phyloP scores from a whole-genome alignment of 108 stramenopile species.

The Nitzschia sp. region DNA sequence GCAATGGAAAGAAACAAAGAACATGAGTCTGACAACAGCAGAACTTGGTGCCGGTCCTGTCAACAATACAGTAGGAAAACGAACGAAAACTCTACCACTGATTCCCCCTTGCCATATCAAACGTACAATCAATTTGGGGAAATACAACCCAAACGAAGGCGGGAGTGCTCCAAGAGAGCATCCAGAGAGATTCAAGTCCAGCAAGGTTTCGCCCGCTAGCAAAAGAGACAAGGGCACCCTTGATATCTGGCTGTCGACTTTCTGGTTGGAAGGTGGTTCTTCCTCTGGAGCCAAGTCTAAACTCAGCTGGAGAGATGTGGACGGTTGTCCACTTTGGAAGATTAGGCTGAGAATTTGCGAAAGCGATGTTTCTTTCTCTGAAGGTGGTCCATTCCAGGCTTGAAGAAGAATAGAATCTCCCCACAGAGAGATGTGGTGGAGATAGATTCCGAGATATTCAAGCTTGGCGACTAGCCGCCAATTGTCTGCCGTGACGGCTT shows the following conservation, averaged over 20 bases:
- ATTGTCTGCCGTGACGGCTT: background rate
- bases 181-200: slow-evolving; percentile 3
- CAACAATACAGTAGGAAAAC: slow-evolving; percentile 1
- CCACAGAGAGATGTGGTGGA: slow-evolving; percentile 20
- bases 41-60: no score
- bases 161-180: slow-evolving; percentile 18
- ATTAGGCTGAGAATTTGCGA: no score
- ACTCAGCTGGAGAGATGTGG: no score
- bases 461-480: slow-evolving; percentile 6
- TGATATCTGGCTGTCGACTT: background rate
- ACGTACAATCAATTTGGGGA: slow-evolving; percentile 37
- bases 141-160: slow-evolving; percentile 31
- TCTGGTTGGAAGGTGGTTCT: no score
- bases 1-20: background rate
- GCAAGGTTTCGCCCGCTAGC: slow-evolving; percentile 6
- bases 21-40: background rate
- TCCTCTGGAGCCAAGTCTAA: no score
- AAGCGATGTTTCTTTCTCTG: background rate
- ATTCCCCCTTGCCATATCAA: background rate
- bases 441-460: slow-evolving; percentile 7
- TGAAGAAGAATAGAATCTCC: slow-evolving; percentile 24
- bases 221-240: slow-evolving; percentile 16
- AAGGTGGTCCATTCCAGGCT: background rate
- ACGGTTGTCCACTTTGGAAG: no score
- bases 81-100: background rate